A percentile compares a stretch with the other conserved stretches of the same genome.
Evolutionary conservation across 2,329 filamentous ascomycete species (phyloP).

Genomic region (Aurifilum marmelostoma): DNA sequence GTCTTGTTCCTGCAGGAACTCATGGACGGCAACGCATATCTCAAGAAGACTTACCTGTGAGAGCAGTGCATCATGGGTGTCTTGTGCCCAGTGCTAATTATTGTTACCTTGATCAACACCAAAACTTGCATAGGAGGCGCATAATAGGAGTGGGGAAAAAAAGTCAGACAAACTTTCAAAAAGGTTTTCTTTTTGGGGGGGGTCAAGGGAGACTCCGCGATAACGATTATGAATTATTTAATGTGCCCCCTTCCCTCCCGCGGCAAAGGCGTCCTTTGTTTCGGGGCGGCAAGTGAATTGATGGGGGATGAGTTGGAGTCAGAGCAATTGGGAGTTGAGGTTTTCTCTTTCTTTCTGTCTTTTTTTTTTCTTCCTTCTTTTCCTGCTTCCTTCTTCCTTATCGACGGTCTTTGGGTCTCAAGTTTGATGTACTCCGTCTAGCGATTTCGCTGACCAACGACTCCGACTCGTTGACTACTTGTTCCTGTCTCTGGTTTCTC

Average conservation of each 20-base stretch:
- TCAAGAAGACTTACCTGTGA: conserved; percentile 43
- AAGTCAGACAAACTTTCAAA: not conserved
- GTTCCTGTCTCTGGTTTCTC: not conserved
- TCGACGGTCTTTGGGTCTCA: not conserved
- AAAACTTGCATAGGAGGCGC: not conserved
- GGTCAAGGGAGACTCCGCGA: not conserved
- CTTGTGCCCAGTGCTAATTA: not conserved
- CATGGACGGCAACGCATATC: conserved; percentile 66
- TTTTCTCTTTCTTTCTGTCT: not conserved
- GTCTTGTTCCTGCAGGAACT: conserved; percentile 79
- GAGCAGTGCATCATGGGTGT: not conserved
- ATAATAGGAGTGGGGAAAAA: not conserved
- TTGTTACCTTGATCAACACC: not conserved
- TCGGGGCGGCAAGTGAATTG: not conserved
- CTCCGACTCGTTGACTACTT: not conserved
- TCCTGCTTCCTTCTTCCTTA: not conserved
- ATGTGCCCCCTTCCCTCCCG: not conserved
- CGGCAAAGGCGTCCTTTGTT: not conserved
- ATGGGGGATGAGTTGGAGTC: not conserved
- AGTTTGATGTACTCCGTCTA: not conserved
- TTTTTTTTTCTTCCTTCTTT: not conserved
- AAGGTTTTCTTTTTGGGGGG: not conserved
- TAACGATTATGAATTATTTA: not conserved
- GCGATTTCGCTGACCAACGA: no score
- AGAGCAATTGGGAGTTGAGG: not conserved